Evolutionary conservation across 2,329 filamentous ascomycete genomes (phyloP).

Genomic region (Trichocomaceae sp.): DNA sequence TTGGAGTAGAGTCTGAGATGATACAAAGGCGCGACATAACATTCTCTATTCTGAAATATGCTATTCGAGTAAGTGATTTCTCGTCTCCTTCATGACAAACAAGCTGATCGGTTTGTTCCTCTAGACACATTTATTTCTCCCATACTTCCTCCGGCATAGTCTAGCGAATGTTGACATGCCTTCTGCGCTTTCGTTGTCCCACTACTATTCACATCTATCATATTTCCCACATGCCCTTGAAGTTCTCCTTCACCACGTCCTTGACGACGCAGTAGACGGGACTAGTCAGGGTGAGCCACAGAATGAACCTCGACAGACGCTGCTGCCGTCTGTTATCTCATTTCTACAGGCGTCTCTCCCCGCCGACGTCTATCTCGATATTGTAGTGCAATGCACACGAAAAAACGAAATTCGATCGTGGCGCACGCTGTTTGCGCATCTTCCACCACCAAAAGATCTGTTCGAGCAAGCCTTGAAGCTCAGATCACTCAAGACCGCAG

Average conservation of each 20-base stretch:
- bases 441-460: slow-evolving; percentile 82
- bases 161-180: slow-evolving; percentile 68
- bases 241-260: slow-evolving; percentile 81
- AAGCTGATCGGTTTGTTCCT: slow-evolving; percentile 7
- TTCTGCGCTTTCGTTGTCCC: slow-evolving; percentile 72
- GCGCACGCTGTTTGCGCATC: slow-evolving; percentile 84
- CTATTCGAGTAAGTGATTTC: slow-evolving; percentile 63
- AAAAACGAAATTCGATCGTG: slow-evolving; percentile 95
- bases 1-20: slow-evolving; percentile 86
- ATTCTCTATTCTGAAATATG: slow-evolving; percentile 84
- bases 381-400: slow-evolving; percentile 91
- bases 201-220: slow-evolving; percentile 76
- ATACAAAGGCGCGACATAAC: slow-evolving; percentile 87
- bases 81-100: background rate
- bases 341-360: slow-evolving; percentile 67
- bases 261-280: slow-evolving; percentile 88
- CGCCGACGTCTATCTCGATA: slow-evolving; percentile 70
- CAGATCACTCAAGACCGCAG: slow-evolving; percentile 86
- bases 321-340: slow-evolving; percentile 49
- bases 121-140: slow-evolving; percentile 89
- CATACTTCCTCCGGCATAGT: slow-evolving; percentile 75
- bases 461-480: slow-evolving; percentile 87
- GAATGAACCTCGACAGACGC: slow-evolving; percentile 23
- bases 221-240: slow-evolving; percentile 94
- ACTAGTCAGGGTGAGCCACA: slow-evolving; percentile 22